Conservation (phyloP, 2,329 filamentous ascomycete species). For the Juglanconis juglandina region DNA sequence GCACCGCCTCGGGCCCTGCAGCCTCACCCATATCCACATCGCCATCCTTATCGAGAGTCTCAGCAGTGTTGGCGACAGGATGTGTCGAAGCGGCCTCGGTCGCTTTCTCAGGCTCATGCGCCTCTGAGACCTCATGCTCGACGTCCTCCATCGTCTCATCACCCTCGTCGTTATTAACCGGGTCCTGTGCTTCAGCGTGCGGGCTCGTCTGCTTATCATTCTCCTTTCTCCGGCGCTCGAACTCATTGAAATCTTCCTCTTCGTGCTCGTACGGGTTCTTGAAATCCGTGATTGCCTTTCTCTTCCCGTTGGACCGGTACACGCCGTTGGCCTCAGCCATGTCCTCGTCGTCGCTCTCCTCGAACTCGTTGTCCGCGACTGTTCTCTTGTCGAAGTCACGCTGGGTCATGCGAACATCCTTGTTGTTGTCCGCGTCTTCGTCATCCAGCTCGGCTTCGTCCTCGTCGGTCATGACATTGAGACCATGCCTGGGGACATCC, state of each 20-base stretch:
- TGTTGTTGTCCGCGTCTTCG: slow-evolving; percentile 80
- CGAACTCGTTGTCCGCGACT: slow-evolving; percentile 74
- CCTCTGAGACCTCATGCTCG: slow-evolving; percentile 27
- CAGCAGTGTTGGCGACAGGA: slow-evolving; percentile 17
- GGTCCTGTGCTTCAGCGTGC: background rate
- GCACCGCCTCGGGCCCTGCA: slow-evolving; percentile 25
- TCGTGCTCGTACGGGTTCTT: slow-evolving; percentile 44
- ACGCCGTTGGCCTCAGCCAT: slow-evolving; percentile 70
- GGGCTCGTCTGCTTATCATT: slow-evolving; percentile 15
- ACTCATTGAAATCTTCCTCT: slow-evolving; percentile 19
- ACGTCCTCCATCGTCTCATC: slow-evolving; percentile 25
- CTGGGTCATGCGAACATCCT: slow-evolving; percentile 77
- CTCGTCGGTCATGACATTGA: slow-evolving; percentile 60
- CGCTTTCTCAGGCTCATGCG: slow-evolving; percentile 20
- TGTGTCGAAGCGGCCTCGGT: background rate
- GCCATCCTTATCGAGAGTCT: slow-evolving; percentile 42
- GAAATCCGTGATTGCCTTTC: slow-evolving; percentile 52
- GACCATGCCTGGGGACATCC: slow-evolving; percentile 62
- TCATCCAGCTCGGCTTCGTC: slow-evolving; percentile 65
- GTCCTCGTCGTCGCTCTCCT: slow-evolving; percentile 88
- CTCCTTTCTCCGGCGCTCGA: slow-evolving; percentile 15
- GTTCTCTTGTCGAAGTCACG: slow-evolving; percentile 78
- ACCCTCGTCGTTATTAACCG: slow-evolving; percentile 7
- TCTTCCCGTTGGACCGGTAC: slow-evolving; percentile 45
- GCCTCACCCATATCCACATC: slow-evolving; percentile 49